Percentiles rank a stretch among this genome's conserved stretches.
Conservation (phyloP, 371 early-diverging fungal species). For the Lichtheimia hyalospora region DNA sequence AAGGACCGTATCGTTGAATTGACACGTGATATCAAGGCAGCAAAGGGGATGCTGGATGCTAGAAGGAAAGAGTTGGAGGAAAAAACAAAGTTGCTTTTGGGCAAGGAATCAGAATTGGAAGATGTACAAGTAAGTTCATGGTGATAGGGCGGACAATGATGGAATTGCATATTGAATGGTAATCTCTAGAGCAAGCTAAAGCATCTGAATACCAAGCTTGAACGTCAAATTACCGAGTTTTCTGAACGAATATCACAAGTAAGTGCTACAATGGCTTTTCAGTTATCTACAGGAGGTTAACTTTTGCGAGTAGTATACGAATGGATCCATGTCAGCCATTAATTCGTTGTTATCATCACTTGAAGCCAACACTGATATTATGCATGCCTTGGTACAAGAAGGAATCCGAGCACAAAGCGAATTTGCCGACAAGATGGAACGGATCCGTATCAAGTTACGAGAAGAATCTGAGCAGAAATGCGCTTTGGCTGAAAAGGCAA, state of each 20-base stretch:
- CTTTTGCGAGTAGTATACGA: constrained; percentile 3
- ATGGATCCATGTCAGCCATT: constrained; percentile 2
- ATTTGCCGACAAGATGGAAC: constrained; percentile 11
- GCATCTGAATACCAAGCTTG: neutral
- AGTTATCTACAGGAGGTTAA: neutral
- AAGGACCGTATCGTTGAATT: constrained; percentile 40
- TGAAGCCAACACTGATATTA: constrained; percentile 10
- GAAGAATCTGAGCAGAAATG: constrained; percentile 6
- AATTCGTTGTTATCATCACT: constrained; percentile 11
- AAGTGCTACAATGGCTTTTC: neutral
- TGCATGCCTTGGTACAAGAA: constrained; percentile 14
- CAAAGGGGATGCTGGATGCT: constrained; percentile 42
- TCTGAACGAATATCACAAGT: constrained; percentile 5
- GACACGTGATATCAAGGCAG: constrained; percentile 3
- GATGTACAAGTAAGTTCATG: constrained; percentile 5
- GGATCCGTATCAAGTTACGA: constrained; percentile 10
- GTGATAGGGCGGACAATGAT: too few species aligned
- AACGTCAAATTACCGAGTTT: neutral
- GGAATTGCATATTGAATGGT: neutral
- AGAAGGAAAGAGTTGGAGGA: constrained; percentile 18
- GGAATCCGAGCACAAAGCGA: constrained; percentile 3
- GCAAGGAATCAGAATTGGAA: constrained; percentile 11
- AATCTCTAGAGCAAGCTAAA: neutral
- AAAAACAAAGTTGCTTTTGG: constrained; percentile 11
- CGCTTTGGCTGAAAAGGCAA: constrained; percentile 10